Evolutionary conservation across 2,329 filamentous ascomycete genomes (phyloP).

Genomic region (Cytospora leucostoma): DNA sequence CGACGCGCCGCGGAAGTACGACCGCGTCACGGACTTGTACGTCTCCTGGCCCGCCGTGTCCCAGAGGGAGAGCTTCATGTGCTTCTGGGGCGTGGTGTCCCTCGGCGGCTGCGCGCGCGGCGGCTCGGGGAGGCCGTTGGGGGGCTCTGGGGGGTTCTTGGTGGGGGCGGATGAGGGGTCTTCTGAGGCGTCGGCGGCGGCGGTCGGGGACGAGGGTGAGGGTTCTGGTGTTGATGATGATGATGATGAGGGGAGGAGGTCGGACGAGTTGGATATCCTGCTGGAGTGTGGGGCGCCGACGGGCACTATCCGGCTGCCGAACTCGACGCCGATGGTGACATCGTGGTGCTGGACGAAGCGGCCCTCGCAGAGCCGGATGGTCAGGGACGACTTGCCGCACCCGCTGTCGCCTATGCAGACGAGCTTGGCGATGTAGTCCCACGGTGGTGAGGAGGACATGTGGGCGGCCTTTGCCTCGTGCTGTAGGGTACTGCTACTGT

Average conservation of each 20-base stretch:
- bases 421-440: slow-evolving; percentile 99
- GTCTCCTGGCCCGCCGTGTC: slow-evolving; percentile 97
- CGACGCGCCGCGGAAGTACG: slow-evolving; percentile 81
- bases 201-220: slow-evolving; percentile 30
- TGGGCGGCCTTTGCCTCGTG: slow-evolving; percentile 18
- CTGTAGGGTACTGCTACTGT: slow-evolving; percentile 9
- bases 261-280: slow-evolving; percentile 32
- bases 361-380: slow-evolving; percentile 93
- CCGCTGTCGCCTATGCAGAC: slow-evolving; percentile 97
- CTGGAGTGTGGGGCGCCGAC: slow-evolving; percentile 77
- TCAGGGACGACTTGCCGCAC: slow-evolving; percentile 92
- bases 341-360: slow-evolving; percentile 94
- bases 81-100: slow-evolving; percentile 54
- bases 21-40: slow-evolving; percentile 93
- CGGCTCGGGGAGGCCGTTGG: slow-evolving; percentile 56
- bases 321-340: slow-evolving; percentile 96
- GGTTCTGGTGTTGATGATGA: slow-evolving; percentile 40
- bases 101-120: slow-evolving; percentile 38
- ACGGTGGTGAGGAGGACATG: slow-evolving; percentile 68
- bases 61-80: slow-evolving; percentile 95
- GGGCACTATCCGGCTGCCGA: slow-evolving; percentile 88
- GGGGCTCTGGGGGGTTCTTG: slow-evolving; percentile 23
- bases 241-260: slow-evolving; percentile 33
- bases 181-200: slow-evolving; percentile 25
- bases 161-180: slow-evolving; percentile 13